phyloP scores from a whole-genome alignment of 2,329 filamentous ascomycete species.

The Sordariomycetes sp. region DNA sequence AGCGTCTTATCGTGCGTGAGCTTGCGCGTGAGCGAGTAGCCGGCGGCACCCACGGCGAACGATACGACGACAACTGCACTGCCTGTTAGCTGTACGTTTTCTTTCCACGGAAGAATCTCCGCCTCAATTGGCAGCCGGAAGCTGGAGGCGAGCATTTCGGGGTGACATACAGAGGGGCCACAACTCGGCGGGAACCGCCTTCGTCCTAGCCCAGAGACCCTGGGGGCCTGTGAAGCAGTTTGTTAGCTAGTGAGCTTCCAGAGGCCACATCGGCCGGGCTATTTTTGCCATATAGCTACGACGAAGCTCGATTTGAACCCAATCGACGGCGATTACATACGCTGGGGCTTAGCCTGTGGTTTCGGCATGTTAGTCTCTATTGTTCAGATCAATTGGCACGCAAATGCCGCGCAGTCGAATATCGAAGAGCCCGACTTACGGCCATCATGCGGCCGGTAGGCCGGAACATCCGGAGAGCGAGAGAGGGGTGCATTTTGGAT shows the following conservation, averaged over 20 bases:
- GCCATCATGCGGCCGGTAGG: constrained; percentile 52
- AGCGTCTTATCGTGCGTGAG: constrained; percentile 84
- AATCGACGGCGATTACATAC: constrained; percentile 10
- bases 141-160: not conserved
- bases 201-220: not conserved
- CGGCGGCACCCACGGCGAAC: constrained; percentile 69
- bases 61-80: constrained; percentile 66
- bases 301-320: constrained; percentile 41
- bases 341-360: not conserved
- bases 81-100: constrained; percentile 11
- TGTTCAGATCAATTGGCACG: not conserved
- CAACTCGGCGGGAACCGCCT: constrained; percentile 80
- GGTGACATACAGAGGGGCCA: constrained; percentile 66
- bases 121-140: constrained; percentile 6
- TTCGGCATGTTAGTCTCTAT: constrained; percentile 17
- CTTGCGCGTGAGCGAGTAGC: constrained; percentile 74
- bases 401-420: constrained; percentile 4
- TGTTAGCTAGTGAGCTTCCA: not conserved
- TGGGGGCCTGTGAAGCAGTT: not conserved
- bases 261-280: not conserved
- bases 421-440: constrained; percentile 35
- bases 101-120: not conserved
- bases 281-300: not conserved
- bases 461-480: constrained; percentile 53
- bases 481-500: constrained; percentile 50